These are phyloP conservation scores for Metarhizium anisopliae DNA, from an alignment of 2,329 filamentous ascomycete genomes.

Conservation along the genomic window DNA sequence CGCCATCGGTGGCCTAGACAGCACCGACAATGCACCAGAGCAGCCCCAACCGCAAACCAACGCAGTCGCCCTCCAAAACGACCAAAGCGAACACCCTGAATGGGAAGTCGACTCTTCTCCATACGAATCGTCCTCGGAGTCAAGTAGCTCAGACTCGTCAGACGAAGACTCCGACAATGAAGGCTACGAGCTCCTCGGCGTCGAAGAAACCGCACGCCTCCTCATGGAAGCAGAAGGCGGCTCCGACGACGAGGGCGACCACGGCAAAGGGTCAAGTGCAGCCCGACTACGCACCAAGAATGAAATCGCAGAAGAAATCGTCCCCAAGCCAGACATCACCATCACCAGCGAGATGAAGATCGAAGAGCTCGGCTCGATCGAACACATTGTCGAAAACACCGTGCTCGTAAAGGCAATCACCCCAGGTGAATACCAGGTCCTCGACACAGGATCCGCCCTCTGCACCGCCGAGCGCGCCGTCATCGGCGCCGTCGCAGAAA, in stretches of 20 bases:
- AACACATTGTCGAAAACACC: conserved; percentile 70
- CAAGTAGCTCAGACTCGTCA: conserved; percentile 49
- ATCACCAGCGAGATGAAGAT: conserved; percentile 72
- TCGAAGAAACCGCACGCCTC: conserved; percentile 75
- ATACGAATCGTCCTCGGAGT: conserved; percentile 58
- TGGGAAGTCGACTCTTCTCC: conserved; percentile 79
- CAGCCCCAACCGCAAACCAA: conserved; percentile 5
- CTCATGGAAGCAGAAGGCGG: conserved; percentile 76
- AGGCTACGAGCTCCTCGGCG: conserved; percentile 63
- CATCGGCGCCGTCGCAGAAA: conserved; percentile 75
- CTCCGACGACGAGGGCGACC: conserved; percentile 66
- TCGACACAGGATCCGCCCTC: conserved; percentile 76
- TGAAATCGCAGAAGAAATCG: conserved; percentile 55
- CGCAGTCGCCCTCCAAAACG: conserved; percentile 19
- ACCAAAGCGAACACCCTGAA: conserved; percentile 51
- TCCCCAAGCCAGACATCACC: conserved; percentile 69
- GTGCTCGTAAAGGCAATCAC: conserved; percentile 70
- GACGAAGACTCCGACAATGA: conserved; percentile 47
- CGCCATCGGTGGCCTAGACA: conserved; percentile 28
- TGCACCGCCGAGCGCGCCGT: conserved; percentile 68
- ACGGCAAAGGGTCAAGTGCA: conserved; percentile 26
- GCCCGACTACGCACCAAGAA: conserved; percentile 69
- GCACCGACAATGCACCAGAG: conserved; percentile 5
- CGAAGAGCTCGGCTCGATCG: conserved; percentile 63
- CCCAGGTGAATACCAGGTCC: conserved; percentile 73